Percentiles rank a stretch among this genome's conserved stretches.
Conservation (phyloP, 495 filamentous ascomycete species). For the Xylaria acuta region DNA sequence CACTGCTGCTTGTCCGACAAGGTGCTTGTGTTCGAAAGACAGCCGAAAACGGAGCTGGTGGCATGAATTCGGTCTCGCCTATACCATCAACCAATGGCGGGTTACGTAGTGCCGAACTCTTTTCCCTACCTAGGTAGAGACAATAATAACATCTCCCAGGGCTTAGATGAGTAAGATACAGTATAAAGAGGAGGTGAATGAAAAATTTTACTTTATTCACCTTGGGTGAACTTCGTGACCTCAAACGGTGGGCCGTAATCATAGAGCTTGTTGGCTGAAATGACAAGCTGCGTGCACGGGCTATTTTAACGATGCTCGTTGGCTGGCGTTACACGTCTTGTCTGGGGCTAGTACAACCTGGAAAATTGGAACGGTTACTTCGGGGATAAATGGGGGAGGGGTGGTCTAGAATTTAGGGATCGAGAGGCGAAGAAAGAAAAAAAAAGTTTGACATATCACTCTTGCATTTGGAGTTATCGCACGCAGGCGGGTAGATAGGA, state of each 20-base stretch:
- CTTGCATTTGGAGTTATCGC: neutral
- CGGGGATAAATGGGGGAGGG: slow-evolving; percentile 2
- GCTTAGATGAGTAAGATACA: slow-evolving; percentile 17
- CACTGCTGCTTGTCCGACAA: slow-evolving; percentile 4
- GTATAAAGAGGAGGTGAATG: neutral
- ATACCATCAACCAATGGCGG: slow-evolving; percentile 8
- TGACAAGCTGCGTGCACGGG: slow-evolving; percentile 21
- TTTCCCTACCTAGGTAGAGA: neutral
- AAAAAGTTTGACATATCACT: neutral
- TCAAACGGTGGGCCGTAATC: slow-evolving; percentile 11
- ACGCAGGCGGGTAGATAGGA: neutral
- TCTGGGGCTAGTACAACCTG: slow-evolving; percentile 15
- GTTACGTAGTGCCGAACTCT: slow-evolving; percentile 1
- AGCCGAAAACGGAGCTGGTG: slow-evolving; percentile 24
- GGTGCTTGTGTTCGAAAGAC: slow-evolving; percentile 9
- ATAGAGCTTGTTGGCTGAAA: slow-evolving; percentile 8
- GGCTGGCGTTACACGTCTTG: slow-evolving; percentile 6
- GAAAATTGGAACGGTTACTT: neutral
- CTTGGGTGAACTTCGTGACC: slow-evolving; percentile 10
- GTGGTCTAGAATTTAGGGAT: slow-evolving; percentile 6
- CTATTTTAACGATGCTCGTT: slow-evolving; percentile 16
- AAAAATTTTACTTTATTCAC: slow-evolving; percentile 19
- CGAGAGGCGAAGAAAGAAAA: slow-evolving; percentile 9
- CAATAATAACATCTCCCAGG: neutral
- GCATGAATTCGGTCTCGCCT: slow-evolving; percentile 16